A percentile compares a stretch with the other conserved stretches of the same genome.
Evolutionary conservation across 805 yeast species (phyloP).

Genomic region (Cyberlindnera subsufficiens): DNA sequence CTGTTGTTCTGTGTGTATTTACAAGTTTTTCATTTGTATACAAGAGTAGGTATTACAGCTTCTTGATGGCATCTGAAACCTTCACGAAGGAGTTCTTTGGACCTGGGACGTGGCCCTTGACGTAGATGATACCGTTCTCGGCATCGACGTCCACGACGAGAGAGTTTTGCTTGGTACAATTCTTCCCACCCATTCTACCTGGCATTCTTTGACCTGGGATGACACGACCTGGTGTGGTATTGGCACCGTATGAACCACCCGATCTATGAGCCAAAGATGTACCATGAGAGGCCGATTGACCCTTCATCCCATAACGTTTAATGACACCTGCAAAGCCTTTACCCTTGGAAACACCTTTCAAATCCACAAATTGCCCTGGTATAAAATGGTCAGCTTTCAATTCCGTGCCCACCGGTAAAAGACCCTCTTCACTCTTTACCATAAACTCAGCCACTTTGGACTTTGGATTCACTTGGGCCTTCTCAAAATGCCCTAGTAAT

Average conservation of each 20-base stretch:
- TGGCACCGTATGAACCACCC: constrained; percentile 96
- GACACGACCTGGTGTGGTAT: constrained; percentile 93
- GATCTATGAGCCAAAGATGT: constrained; percentile 88
- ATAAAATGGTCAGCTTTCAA: constrained; percentile 80
- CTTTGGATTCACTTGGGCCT: constrained; percentile 84
- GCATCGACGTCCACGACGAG: constrained; percentile 76
- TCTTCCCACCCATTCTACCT: constrained; percentile 86
- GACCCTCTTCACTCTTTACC: constrained; percentile 58
- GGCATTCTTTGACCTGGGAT: constrained; percentile 98
- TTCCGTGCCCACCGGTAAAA: constrained; percentile 72
- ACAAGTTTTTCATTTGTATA: constrained; percentile 4
- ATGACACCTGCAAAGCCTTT: constrained; percentile 98
- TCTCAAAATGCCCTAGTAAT: constrained; percentile 69
- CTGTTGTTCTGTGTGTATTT: constrained; percentile 3
- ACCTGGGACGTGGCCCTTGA: constrained; percentile 91
- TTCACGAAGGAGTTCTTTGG: constrained; percentile 70
- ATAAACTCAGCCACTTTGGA: constrained; percentile 69
- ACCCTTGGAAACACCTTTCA: constrained; percentile 78
- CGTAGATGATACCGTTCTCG: constrained; percentile 71
- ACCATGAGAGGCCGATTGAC: constrained; percentile 94
- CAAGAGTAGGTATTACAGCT: constrained; percentile 1
- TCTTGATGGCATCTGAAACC: constrained; percentile 73
- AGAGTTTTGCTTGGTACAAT: constrained; percentile 68
- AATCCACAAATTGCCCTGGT: constrained; percentile 78
- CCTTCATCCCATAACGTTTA: constrained; percentile 88